Evolutionary conservation across 306 rosid genomes (phyloP).

Genomic region (Begonia loranthoides): DNA sequence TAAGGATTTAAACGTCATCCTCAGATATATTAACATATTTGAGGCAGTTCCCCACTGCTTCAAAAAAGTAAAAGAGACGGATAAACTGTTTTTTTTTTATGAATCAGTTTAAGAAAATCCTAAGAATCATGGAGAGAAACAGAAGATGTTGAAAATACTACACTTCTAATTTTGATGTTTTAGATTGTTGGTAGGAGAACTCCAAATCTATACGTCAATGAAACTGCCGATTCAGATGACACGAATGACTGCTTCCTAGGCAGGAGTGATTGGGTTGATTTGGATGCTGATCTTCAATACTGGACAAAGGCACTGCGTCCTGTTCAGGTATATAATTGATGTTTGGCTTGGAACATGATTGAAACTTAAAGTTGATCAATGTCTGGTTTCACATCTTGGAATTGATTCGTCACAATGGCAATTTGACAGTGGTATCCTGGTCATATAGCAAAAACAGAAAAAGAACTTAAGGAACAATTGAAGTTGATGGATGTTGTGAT

Average conservation of each 20-base stretch:
- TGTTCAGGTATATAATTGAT: slow-evolving; percentile 56
- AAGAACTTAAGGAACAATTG: slow-evolving; percentile 75
- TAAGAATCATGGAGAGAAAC: too few species aligned
- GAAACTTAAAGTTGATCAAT: slow-evolving; percentile 1
- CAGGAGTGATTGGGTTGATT: slow-evolving; percentile 45
- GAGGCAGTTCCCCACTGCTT: too few species aligned
- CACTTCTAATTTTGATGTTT: neutral
- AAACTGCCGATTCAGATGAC: slow-evolving; percentile 11
- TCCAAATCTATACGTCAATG: slow-evolving; percentile 31
- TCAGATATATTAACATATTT: too few species aligned
- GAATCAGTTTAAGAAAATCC: too few species aligned
- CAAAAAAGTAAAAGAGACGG: neutral
- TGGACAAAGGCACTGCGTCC: slow-evolving; percentile 83
- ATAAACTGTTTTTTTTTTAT: neutral
- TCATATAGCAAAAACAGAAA: slow-evolving; percentile 93
- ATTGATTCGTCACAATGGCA: neutral
- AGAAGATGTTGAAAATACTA: too few species aligned
- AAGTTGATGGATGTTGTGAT: slow-evolving; percentile 91
- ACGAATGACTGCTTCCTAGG: slow-evolving; percentile 15
- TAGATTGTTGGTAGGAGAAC: slow-evolving; percentile 72
- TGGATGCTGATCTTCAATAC: slow-evolving; percentile 68
- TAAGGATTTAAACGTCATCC: too few species aligned
- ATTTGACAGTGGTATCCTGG: slow-evolving; percentile 94
- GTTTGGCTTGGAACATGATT: neutral
- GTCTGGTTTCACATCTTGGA: neutral